Conservation (phyloP, 352 stramenopile species). For the Phytopythium mirpurense region DNA sequence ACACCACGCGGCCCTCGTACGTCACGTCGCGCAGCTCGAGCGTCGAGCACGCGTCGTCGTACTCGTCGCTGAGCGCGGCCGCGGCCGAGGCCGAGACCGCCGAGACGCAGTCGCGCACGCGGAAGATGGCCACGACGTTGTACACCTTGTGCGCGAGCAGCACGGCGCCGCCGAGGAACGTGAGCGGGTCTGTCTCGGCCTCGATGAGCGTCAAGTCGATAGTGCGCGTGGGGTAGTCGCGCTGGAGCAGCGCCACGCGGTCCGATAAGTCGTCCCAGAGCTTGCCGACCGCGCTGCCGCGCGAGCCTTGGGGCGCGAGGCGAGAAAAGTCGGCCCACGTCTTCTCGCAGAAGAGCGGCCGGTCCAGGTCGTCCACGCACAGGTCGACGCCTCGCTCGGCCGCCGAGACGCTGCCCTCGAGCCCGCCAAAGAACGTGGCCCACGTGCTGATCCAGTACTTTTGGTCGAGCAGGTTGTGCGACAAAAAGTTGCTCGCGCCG, state of each 20-base stretch:
- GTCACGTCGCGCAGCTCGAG: conserved; percentile 31
- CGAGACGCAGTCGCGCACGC: conserved; percentile 25
- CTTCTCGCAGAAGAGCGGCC: conserved; percentile 51
- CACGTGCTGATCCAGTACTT: conserved; percentile 58
- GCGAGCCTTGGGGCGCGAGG: conserved; percentile 9
- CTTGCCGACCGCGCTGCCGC: conserved; percentile 14
- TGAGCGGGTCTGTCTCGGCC: conserved; percentile 43
- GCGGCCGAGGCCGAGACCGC: background rate
- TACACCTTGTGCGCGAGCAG: conserved; percentile 54
- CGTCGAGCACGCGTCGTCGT: conserved; percentile 19
- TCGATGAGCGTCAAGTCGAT: conserved; percentile 48
- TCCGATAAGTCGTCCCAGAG: conserved; percentile 39
- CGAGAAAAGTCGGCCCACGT: conserved; percentile 34
- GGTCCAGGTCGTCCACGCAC: conserved; percentile 47
- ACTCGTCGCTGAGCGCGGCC: background rate
- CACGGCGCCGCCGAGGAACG: conserved; percentile 34
- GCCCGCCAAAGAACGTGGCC: conserved; percentile 35
- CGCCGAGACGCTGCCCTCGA: conserved; percentile 13
- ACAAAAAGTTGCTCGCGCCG: conserved; percentile 41
- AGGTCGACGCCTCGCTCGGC: conserved; percentile 36
- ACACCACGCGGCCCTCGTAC: conserved; percentile 42
- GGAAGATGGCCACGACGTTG: conserved; percentile 40
- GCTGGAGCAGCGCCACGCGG: conserved; percentile 23
- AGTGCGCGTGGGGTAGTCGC: conserved; percentile 12
- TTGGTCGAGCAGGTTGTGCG: conserved; percentile 43